A percentile compares a stretch with the other conserved stretches of the same genome.
Conservation (phyloP, 495 filamentous ascomycete genomes). For the Cercophora samala region DNA sequence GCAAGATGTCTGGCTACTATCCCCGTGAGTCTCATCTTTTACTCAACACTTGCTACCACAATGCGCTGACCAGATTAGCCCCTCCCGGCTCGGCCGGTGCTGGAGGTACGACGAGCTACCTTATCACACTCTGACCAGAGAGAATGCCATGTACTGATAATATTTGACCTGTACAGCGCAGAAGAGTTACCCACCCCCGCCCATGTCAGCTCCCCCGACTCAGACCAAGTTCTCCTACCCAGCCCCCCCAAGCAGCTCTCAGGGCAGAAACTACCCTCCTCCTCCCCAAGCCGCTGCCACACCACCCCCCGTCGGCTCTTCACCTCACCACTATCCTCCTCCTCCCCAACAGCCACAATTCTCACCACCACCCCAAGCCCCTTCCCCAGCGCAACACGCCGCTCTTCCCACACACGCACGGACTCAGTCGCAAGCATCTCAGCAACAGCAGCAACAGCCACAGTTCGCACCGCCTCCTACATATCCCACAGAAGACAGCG, state of each 20-base stretch:
- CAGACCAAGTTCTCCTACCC: slow-evolving; percentile 46
- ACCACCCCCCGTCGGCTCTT: background rate
- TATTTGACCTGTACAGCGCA: slow-evolving; percentile 15
- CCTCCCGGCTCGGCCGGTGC: slow-evolving; percentile 26
- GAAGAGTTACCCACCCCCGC: slow-evolving; percentile 34
- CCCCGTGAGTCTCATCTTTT: slow-evolving; percentile 28
- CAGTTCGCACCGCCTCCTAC: slow-evolving; percentile 33
- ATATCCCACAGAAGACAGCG: slow-evolving; percentile 16
- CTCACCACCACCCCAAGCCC: slow-evolving; percentile 16
- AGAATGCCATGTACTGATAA: background rate
- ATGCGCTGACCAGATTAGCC: slow-evolving; percentile 23
- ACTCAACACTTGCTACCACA: background rate
- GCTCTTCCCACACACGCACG: slow-evolving; percentile 34
- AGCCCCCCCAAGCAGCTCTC: slow-evolving; percentile 35
- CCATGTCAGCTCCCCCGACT: slow-evolving; percentile 42
- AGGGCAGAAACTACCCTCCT: slow-evolving; percentile 32
- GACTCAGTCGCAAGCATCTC: slow-evolving; percentile 27
- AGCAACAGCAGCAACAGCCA: slow-evolving; percentile 33
- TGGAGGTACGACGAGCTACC: slow-evolving; percentile 25
- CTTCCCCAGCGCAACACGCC: slow-evolving; percentile 20
- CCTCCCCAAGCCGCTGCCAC: slow-evolving; percentile 35
- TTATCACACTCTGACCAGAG: background rate
- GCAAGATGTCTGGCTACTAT: slow-evolving; percentile 34
- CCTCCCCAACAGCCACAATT: slow-evolving; percentile 28
- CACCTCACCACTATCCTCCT: slow-evolving; percentile 35